Evolutionary conservation across 192 early-diverging fungal genomes (phyloP), one percentile per base, ranked within the genome.

Genomic region (Oehlia diaphana): DNA sequence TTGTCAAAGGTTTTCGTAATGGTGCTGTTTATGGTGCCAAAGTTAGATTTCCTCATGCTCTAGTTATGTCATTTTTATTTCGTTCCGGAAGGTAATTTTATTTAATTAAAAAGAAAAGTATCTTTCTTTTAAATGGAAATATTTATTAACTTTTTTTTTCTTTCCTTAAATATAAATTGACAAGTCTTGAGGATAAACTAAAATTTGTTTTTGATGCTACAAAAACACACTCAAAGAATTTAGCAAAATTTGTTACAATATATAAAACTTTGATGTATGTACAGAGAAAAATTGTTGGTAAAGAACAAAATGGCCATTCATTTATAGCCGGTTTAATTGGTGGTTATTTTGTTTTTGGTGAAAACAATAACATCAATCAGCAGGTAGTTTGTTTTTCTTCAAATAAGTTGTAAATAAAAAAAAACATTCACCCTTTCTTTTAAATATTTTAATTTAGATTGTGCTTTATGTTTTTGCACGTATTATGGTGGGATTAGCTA

Each of bases 1-100:
- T 98, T 49, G 83, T 98, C 68, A 98, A 98, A 83, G 95, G 95
- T 26, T 93, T 95, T 76, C 89, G 97, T 74, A 99, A 96, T 83
- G 97, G 97, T 76, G 89, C 95, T 63, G 97, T 99, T 12, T 99
- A 99, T 79, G 97, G 96, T 42, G 94, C 96, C 65, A 96, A 98
- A 85, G 92, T 99, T 75, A 88, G 97, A 63, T 97, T 98, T 78
- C 96, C 96, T n/a, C 96, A 98, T 83, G 96, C 96, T 21, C 83
- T 98, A 0, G 96, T 98, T 74, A 98, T 98, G 97, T 96, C 97
- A 9, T 85, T 99, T 72, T 85, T 99, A 77, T 99, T 99, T 87
- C 90, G 95, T 35, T 83, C 85, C n/a, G 93, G 93, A 72, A 93
- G 90, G 94, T 95, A 88, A 79, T 86, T 78, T 72, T 3, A 23